Percentiles rank a stretch among this genome's conserved stretches.
Conservation (phyloP, 129 eudicot species). For the Flaveria bidentis region DNA sequence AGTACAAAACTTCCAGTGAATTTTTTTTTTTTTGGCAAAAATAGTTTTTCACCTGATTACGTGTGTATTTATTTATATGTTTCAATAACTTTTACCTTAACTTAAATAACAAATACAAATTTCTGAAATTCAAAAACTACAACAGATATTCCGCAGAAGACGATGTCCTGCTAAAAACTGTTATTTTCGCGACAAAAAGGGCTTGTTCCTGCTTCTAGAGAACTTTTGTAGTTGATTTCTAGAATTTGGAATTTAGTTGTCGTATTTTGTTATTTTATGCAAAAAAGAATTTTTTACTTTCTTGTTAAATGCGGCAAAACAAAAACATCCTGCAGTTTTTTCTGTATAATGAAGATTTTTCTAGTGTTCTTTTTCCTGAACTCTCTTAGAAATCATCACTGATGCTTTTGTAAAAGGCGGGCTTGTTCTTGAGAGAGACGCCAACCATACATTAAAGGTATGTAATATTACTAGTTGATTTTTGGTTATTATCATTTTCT, state of each 20-base stretch:
- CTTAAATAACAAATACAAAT: neutral
- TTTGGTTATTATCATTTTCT: neutral
- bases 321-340: neutral
- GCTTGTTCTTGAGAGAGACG: conserved; percentile 84
- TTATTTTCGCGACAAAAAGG: neutral
- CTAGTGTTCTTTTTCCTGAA: conserved; percentile 43
- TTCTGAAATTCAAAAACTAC: neutral
- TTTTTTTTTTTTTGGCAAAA: neutral
- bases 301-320: conserved; percentile 9
- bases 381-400: conserved; percentile 69
- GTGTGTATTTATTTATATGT: neutral
- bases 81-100: neutral
- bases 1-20: neutral
- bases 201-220: neutral
- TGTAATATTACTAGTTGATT: neutral
- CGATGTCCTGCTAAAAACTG: neutral
- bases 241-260: neutral
- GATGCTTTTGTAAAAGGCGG: conserved; percentile 87
- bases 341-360: neutral
- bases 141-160: neutral
- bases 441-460: conserved; percentile 65
- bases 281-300: neutral
- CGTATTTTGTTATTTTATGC: neutral
- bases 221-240: neutral
- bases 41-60: neutral